Conservation (phyloP, 331 rosid genomes). For the Quercus tomentella region DNA sequence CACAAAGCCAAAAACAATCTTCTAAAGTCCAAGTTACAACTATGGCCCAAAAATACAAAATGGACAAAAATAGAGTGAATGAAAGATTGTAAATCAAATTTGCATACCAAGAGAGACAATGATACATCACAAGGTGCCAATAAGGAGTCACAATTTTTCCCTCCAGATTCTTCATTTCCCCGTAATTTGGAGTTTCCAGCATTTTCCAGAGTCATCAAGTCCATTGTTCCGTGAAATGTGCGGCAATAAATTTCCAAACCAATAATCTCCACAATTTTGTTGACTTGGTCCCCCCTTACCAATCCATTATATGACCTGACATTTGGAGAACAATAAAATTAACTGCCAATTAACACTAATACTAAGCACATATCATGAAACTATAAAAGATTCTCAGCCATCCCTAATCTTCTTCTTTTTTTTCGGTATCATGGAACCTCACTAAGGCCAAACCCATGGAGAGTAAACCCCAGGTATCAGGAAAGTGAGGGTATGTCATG, state of each 20-base stretch:
- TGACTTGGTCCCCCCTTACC: constrained; percentile 57
- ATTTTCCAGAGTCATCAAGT: constrained; percentile 36
- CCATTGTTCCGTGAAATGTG: constrained; percentile 39
- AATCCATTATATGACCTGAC: constrained; percentile 58
- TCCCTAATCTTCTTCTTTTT: not conserved
- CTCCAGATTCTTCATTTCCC: constrained; percentile 24
- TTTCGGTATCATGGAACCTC: too few relatives aligned
- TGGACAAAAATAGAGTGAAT: constrained; percentile 6
- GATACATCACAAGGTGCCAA: constrained; percentile 80
- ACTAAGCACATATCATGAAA: not conserved
- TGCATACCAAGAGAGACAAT: constrained; percentile 70
- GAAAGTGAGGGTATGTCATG: too few relatives aligned
- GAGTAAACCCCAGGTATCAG: too few relatives aligned
- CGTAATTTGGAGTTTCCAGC: constrained; percentile 24
- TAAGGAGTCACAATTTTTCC: constrained; percentile 43
- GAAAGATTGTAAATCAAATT: constrained; percentile 1
- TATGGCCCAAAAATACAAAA: not conserved
- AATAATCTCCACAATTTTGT: constrained; percentile 63
- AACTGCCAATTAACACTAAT: constrained; percentile 8
- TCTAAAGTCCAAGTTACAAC: not conserved
- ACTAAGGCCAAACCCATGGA: too few relatives aligned
- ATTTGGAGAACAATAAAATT: constrained; percentile 20
- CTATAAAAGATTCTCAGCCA: not conserved
- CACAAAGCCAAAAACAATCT: not conserved
- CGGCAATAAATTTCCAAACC: constrained; percentile 82